These are phyloP conservation scores for Diaporthe sp. DNA, from an alignment of 2,329 filamentous ascomycete species.

Conservation along the genomic window DNA sequence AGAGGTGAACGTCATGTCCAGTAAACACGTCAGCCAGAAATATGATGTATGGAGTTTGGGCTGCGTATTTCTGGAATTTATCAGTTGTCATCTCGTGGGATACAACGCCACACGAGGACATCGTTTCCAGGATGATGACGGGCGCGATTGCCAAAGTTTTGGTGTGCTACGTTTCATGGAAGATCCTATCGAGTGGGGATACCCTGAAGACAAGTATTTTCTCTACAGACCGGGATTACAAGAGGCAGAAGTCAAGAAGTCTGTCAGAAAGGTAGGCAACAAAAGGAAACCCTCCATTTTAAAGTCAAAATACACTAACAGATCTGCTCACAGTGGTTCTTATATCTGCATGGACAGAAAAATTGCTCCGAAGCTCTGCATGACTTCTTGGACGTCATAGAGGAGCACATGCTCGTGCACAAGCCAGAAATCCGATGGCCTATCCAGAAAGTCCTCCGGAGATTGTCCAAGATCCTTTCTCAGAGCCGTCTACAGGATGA, in stretches of 20 bases:
- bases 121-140: not conserved
- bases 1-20: not conserved
- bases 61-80: constrained; percentile 7
- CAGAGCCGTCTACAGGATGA: not conserved
- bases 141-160: not conserved
- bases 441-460: not conserved
- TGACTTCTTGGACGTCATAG: not conserved
- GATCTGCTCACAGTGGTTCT: not conserved
- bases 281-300: not conserved
- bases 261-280: not conserved
- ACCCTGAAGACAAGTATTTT: not conserved
- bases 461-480: not conserved
- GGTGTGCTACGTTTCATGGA: not conserved
- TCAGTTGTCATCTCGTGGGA: not conserved
- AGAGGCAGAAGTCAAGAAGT: not conserved
- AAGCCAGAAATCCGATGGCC: not conserved
- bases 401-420: constrained; percentile 1
- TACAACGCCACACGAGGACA: not conserved
- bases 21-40: not conserved
- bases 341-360: not conserved
- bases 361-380: not conserved
- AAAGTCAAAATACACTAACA: not conserved
- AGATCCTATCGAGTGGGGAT: not conserved
- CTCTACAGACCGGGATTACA: not conserved
- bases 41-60: constrained; percentile 9